Evolutionary conservation across 768 basidiomycete species (phyloP), one percentile per base, ranked within the genome.

Genomic region (Infundibulicybe gibba): DNA sequence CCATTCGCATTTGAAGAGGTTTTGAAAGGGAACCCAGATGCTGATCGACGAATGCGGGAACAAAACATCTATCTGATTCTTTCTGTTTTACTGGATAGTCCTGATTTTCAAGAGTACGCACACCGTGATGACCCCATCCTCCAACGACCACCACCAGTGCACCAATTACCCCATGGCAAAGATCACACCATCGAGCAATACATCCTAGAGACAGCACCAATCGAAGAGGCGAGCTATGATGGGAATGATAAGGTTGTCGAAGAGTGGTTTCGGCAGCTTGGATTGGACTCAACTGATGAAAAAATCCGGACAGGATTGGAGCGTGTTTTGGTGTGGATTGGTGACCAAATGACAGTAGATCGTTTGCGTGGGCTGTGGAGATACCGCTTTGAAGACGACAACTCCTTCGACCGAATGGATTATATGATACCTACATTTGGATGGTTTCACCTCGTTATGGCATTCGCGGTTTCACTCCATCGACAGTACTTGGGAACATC

Each of bases 341-440:
- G 68, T 6, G 67, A 71, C 52, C 64, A 71, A 48, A 59, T 77
- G 13, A 77, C 69, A 0, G 56, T 64, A 0, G 65, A 63, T 5
- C 58, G 66, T 1, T 53, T 75, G 2, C 69, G 63, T 6, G 66
- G 66, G 0, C 56, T 77, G 2, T 69, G 58, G 42, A 58, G 59
- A 12, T 72, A 56, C 40, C 60, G 59, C 0, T 49, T 55, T 0
- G 58, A 69, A n/a, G 75, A 77, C 44, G 35, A 49, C 6, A 77
- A 68, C 32, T 62, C 65, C 0, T 70, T 60, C 50, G 67, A 75
- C 9, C 56, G 68, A 0, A 50, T 74, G 0, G 67, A 74, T 39
- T 72, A 56, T 51, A 46, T 67, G 4, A 38, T 68, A 1, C n/a
- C n/a, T n/a, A n/a, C n/a, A n/a, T n/a, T n/a, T n/a, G n/a, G n/a